Percentiles rank a stretch among this genome's conserved stretches.
phyloP scores from a whole-genome alignment of 148 eudicot species.

The Amaranthus palmeri region DNA sequence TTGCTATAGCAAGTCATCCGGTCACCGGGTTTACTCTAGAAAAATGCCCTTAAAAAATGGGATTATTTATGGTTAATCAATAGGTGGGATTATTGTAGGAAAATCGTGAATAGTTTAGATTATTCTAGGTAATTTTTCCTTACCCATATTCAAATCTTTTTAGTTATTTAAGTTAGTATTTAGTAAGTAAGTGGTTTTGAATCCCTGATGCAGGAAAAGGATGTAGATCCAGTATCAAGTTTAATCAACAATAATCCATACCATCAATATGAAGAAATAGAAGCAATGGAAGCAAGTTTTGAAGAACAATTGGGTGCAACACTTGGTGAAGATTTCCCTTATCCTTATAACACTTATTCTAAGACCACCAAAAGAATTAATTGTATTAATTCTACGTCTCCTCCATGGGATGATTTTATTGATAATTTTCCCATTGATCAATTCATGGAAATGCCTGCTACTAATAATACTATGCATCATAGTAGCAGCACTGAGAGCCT shows the following conservation, averaged over 20 bases:
- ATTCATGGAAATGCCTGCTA: neutral
- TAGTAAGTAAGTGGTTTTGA: too few relatives aligned
- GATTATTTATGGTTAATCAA: too few relatives aligned
- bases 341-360: neutral
- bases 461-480: neutral
- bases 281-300: neutral
- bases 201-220: neutral
- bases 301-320: slow-evolving; percentile 7
- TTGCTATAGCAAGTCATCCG: too few relatives aligned
- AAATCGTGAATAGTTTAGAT: too few relatives aligned
- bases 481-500: neutral
- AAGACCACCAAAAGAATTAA: too few relatives aligned
- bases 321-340: neutral
- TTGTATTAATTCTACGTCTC: neutral
- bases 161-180: too few relatives aligned
- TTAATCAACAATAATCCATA: neutral
- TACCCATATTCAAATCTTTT: too few relatives aligned
- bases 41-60: too few relatives aligned
- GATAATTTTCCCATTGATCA: neutral
- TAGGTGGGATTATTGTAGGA: too few relatives aligned
- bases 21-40: too few relatives aligned
- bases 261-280: neutral
- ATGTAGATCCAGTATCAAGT: neutral
- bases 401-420: slow-evolving; percentile 1
- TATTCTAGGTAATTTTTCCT: too few relatives aligned